Evolutionary conservation across 179 eudicot genomes (phyloP), one percentile per base, ranked within the genome.

Genomic region (Spergularia azorica): DNA sequence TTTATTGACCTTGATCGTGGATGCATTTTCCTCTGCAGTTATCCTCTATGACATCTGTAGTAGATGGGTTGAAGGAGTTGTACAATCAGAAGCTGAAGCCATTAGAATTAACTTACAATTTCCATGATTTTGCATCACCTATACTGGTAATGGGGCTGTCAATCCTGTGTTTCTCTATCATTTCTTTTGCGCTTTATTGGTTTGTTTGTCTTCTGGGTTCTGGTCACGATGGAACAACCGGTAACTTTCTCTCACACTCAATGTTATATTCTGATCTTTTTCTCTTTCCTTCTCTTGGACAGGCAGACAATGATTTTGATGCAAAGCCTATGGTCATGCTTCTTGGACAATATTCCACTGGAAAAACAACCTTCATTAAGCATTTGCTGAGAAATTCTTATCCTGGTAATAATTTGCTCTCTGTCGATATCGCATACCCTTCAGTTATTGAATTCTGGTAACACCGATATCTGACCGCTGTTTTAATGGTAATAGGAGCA

Each of bases 251-350:
- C 52, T 73, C 39, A 9, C 20, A 50, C 26, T 32, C 6, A 50
- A 50, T 55, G 36, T 26, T 18, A 48, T 36, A 43, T 11, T 20
- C 36, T 51, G 46, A 17, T 54, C 4, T 70, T 9, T 50, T 39
- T 62, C 61, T 56, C 48, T 6, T 57, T 46, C 58, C 18, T 79
- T 74, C 32, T 43, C 36, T 14, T 3, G 14, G 14, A 67, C 85
- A 95, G 98, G 89, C 95, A 72, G 78, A 71, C 54, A 90, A 91
- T 43, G 98, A 95, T 76, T 95, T 95, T 83, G 97, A 88, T 85
- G 98, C 97, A 56, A 95, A 91, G 78, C 98, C 98, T 14, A 95
- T 95, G 97, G 97, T 95, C 75, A 95, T 95, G 98, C 97, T 95
- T 69, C 82, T 95, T 85, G 98, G 98, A 66, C 98, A 95, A 63